Percentiles rank a stretch among this genome's conserved stretches.
These are phyloP conservation scores for Hawksworthiomyces lignivorus DNA, from an alignment of 2,329 filamentous ascomycete genomes.

Conservation along the genomic window DNA sequence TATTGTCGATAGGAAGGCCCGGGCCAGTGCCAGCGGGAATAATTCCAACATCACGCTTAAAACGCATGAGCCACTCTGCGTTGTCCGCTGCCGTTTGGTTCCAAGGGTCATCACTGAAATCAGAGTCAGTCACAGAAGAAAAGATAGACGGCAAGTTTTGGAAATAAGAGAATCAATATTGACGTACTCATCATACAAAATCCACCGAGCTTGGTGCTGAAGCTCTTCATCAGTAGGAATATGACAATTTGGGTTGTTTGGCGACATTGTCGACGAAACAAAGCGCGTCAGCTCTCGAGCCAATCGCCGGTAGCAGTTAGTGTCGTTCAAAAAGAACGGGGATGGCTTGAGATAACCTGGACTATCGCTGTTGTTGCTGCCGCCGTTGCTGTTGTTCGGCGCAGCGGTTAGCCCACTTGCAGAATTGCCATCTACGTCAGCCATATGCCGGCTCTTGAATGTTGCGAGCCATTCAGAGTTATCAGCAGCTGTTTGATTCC, in stretches of 20 bases:
- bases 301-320: conserved; percentile 52
- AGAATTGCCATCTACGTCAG: too few relatives aligned
- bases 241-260: conserved; percentile 53
- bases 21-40: conserved; percentile 40
- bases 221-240: conserved; percentile 54
- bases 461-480: conserved; percentile 43
- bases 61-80: conserved; percentile 53
- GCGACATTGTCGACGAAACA: conserved; percentile 44
- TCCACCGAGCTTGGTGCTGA: conserved; percentile 56
- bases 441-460: conserved; percentile 39
- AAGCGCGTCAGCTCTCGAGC: conserved; percentile 46
- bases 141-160: background rate
- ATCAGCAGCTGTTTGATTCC: conserved; percentile 57
- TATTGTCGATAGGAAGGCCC: conserved; percentile 32
- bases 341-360: conserved; percentile 18
- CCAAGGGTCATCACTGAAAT: conserved; percentile 50
- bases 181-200: conserved; percentile 53
- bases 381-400: background rate
- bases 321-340: conserved; percentile 47
- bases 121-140: background rate
- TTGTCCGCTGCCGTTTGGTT: conserved; percentile 59
- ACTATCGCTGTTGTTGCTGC: conserved; percentile 6
- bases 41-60: conserved; percentile 52
- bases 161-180: background rate
- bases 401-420: too few relatives aligned